Evolutionary conservation across 1,284 basidiomycete genomes (phyloP).

Genomic region (Erythrobasidium hasegawianum): DNA sequence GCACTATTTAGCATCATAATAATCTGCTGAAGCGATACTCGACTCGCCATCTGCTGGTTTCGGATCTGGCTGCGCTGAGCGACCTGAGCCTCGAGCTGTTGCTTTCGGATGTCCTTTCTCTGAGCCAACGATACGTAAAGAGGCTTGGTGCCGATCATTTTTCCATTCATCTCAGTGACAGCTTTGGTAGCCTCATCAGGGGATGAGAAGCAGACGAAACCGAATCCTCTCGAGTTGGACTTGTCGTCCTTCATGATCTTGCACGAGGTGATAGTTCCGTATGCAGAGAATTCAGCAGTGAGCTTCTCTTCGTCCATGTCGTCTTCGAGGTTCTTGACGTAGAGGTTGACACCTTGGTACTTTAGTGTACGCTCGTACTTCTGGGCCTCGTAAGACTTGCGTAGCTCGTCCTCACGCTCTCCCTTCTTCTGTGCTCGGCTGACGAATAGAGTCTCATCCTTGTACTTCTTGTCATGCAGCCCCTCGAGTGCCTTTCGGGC

Average conservation of each 20-base stretch:
- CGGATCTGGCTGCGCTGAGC: slow-evolving; percentile 92
- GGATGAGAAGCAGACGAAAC: slow-evolving; percentile 98
- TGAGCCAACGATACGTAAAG: slow-evolving; percentile 98
- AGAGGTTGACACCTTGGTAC: slow-evolving; percentile 98
- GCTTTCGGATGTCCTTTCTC: slow-evolving; percentile 94
- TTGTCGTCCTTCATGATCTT: slow-evolving; percentile 99
- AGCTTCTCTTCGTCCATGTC: slow-evolving; percentile 83
- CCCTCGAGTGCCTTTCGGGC: slow-evolving; percentile 84
- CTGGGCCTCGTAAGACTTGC: slow-evolving; percentile 87
- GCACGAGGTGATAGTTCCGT: slow-evolving; percentile 94
- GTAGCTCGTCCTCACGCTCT: slow-evolving; percentile 96
- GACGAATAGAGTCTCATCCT: slow-evolving; percentile 91
- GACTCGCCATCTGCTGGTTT: slow-evolving; percentile 66
- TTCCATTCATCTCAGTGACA: slow-evolving; percentile 99
- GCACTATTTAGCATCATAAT: neutral
- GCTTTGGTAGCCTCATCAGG: slow-evolving; percentile 99
- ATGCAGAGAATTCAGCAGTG: slow-evolving; percentile 91
- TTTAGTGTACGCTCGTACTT: slow-evolving; percentile 98
- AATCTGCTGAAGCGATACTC: neutral
- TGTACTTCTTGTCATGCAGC: slow-evolving; percentile 81
- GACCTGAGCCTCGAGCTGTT: slow-evolving; percentile 98
- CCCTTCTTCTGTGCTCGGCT: slow-evolving; percentile 97
- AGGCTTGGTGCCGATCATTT: slow-evolving; percentile 98
- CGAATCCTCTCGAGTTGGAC: slow-evolving; percentile 87
- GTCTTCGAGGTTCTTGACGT: slow-evolving; percentile 85